These are phyloP conservation scores for Endocarpon pusillum DNA, from an alignment of 495 filamentous ascomycete species.

Conservation along the genomic window DNA sequence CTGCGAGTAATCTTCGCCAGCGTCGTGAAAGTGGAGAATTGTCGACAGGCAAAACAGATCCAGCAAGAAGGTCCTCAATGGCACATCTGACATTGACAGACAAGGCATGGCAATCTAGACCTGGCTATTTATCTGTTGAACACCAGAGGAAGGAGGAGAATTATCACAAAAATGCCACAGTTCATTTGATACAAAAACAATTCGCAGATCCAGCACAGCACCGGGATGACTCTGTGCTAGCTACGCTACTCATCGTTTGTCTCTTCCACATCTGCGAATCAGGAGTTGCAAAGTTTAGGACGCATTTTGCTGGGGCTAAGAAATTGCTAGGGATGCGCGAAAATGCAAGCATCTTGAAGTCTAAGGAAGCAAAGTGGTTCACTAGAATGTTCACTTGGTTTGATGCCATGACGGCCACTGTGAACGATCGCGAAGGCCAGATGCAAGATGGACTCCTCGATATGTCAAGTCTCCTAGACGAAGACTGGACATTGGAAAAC, in stretches of 20 bases:
- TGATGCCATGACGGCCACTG: slow-evolving; percentile 81
- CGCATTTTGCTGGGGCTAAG: slow-evolving; percentile 86
- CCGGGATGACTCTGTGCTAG: slow-evolving; percentile 72
- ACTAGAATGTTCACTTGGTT: slow-evolving; percentile 94
- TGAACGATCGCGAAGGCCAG: slow-evolving; percentile 86
- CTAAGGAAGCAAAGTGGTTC: slow-evolving; percentile 70
- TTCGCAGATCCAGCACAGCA: slow-evolving; percentile 57
- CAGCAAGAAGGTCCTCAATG: slow-evolving; percentile 31
- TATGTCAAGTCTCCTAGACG: slow-evolving; percentile 43
- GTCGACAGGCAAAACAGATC: slow-evolving; percentile 26
- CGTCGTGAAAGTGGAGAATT: slow-evolving; percentile 24
- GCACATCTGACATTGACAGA: slow-evolving; percentile 31
- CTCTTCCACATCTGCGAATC: slow-evolving; percentile 89
- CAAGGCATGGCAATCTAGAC: slow-evolving; percentile 19
- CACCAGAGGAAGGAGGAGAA: slow-evolving; percentile 50
- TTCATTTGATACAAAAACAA: slow-evolving; percentile 67
- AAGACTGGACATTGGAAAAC: slow-evolving; percentile 72
- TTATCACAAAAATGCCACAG: slow-evolving; percentile 63
- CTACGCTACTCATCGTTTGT: slow-evolving; percentile 74
- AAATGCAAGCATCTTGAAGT: slow-evolving; percentile 35
- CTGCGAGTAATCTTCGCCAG: slow-evolving; percentile 62
- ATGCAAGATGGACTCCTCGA: slow-evolving; percentile 53
- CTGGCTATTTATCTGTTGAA: slow-evolving; percentile 19
- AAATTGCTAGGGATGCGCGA: slow-evolving; percentile 74
- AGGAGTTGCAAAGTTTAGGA: slow-evolving; percentile 79